Evolutionary conservation across 257 asterid species (phyloP).

Genomic region (Handroanthus guayacan): DNA sequence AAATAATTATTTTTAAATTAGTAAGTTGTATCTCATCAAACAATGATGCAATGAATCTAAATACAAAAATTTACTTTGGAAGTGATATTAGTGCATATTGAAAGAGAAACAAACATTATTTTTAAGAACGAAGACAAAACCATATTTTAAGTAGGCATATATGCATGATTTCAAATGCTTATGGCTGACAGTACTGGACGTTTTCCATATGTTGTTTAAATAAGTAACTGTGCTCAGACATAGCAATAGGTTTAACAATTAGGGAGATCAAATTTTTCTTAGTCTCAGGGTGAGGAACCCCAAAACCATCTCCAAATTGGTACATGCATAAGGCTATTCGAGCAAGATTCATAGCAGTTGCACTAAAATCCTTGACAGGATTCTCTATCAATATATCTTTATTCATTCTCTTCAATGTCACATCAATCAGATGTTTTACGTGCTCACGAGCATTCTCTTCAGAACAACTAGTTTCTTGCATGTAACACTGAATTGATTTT

Average conservation of each 20-base stretch:
- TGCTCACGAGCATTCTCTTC: conserved; percentile 53
- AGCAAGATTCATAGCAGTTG: conserved; percentile 51
- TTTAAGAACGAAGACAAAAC: neutral
- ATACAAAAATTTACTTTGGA: too few relatives aligned
- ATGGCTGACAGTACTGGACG: neutral
- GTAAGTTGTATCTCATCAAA: too few relatives aligned
- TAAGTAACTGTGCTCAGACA: neutral
- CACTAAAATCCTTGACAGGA: conserved; percentile 31
- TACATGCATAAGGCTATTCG: conserved; percentile 48
- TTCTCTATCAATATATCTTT: conserved; percentile 43
- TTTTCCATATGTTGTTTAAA: neutral
- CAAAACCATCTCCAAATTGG: conserved; percentile 61
- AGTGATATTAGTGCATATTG: too few relatives aligned
- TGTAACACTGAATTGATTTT: conserved; percentile 57
- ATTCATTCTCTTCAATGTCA: conserved; percentile 49
- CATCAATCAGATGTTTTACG: conserved; percentile 35
- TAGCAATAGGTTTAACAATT: conserved; percentile 44
- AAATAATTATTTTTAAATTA: too few relatives aligned
- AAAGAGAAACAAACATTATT: too few relatives aligned
- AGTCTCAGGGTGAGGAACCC: conserved; percentile 45
- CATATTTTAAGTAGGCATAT: too few relatives aligned
- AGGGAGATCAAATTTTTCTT: conserved; percentile 46
- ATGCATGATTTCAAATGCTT: neutral
- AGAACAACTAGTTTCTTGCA: conserved; percentile 47
- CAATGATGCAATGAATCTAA: too few relatives aligned